phyloP scores from a whole-genome alignment of 768 basidiomycete genomes.

The Termitomyces sp. region DNA sequence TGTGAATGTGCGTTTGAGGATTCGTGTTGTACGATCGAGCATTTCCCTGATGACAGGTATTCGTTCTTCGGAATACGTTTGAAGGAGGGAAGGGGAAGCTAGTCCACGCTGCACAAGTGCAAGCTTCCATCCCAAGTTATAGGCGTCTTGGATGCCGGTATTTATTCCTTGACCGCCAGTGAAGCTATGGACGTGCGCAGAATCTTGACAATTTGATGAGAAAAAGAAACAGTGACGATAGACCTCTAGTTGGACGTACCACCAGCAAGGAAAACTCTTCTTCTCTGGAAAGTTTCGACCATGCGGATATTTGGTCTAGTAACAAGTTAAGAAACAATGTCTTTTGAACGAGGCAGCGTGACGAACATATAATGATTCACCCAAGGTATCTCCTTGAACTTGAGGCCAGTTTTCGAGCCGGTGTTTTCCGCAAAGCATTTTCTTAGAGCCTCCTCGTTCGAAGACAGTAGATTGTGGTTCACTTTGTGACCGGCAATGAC shows the following conservation, averaged over 20 bases:
- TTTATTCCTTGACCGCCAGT: slow-evolving; percentile 33
- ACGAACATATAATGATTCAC: slow-evolving; percentile 22
- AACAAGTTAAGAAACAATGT: slow-evolving; percentile 13
- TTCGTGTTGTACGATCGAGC: slow-evolving; percentile 32
- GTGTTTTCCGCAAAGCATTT: slow-evolving; percentile 18
- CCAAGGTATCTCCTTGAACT: slow-evolving; percentile 23
- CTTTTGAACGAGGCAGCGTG: not conserved
- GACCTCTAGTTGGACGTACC: slow-evolving; percentile 22
- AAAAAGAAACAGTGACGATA: not conserved
- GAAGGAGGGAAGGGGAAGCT: slow-evolving; percentile 29
- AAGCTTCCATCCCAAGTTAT: slow-evolving; percentile 42
- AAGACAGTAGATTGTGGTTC: slow-evolving; percentile 13
- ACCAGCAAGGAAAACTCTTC: slow-evolving; percentile 44
- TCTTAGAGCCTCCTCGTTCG: slow-evolving; percentile 27
- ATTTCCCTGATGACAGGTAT: slow-evolving; percentile 40
- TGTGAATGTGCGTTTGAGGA: slow-evolving; percentile 20
- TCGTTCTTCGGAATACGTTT: slow-evolving; percentile 38
- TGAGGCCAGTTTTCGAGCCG: slow-evolving; percentile 17
- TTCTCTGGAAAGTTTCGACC: slow-evolving; percentile 34
- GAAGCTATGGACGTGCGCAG: slow-evolving; percentile 42
- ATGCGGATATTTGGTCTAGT: slow-evolving; percentile 43
- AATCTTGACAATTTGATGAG: slow-evolving; percentile 28
- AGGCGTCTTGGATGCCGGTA: slow-evolving; percentile 21
- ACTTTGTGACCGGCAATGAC: slow-evolving; percentile 21
- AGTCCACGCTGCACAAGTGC: slow-evolving; percentile 33